Evolutionary conservation across 345 rosid species (phyloP).

Genomic region (Reutealis trisperma): DNA sequence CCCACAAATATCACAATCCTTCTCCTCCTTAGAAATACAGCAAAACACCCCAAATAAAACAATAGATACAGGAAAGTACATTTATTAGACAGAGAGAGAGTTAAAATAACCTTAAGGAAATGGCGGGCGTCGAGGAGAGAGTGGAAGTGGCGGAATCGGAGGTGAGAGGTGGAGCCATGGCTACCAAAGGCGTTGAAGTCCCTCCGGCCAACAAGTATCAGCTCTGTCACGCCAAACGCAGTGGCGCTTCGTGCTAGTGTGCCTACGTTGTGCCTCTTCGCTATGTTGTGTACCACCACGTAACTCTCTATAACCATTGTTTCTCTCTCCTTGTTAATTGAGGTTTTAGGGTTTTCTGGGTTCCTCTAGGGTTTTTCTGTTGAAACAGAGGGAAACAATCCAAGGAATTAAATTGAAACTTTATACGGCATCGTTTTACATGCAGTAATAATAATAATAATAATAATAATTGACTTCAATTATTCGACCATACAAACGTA

Average conservation of each 20-base stretch:
- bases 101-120: conserved; percentile 61
- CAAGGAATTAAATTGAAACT: not conserved
- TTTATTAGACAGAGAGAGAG: not conserved
- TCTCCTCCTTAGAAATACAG: conserved; percentile 40
- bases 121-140: conserved; percentile 69
- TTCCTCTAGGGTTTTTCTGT: not conserved
- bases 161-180: conserved; percentile 91
- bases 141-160: conserved; percentile 84
- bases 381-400: not conserved
- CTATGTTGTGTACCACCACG: conserved; percentile 92
- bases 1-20: conserved; percentile 93
- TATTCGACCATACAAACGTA: too few species aligned
- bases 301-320: conserved; percentile 70
- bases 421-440: too few species aligned
- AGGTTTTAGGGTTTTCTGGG: not conserved
- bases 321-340: not conserved
- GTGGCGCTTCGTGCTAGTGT: conserved; percentile 92
- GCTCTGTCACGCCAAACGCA: conserved; percentile 86
- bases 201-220: conserved; percentile 86
- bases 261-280: conserved; percentile 95
- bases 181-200: conserved; percentile 97
- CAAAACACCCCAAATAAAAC: not conserved
- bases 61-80: not conserved
- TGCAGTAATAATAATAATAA: too few species aligned
- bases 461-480: too few species aligned